These are phyloP conservation scores for Microthyrium microscopicum DNA, from an alignment of 2,329 filamentous ascomycete genomes.

Conservation along the genomic window DNA sequence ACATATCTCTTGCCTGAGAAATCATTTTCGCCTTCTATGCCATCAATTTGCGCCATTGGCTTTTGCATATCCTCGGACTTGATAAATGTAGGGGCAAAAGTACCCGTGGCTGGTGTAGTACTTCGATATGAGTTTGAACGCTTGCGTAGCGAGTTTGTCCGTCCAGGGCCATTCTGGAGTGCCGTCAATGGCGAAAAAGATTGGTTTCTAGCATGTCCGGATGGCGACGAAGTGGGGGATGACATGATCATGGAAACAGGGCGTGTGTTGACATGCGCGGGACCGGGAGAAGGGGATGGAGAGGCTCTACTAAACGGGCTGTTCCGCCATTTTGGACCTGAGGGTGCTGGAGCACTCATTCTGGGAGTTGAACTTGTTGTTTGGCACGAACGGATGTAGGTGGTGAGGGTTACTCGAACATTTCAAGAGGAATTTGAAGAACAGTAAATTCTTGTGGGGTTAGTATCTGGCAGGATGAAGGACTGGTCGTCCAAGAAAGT, in stretches of 20 bases:
- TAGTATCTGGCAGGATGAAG: too few species aligned
- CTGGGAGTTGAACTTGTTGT: slow-evolving; percentile 8
- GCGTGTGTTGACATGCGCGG: slow-evolving; percentile 31
- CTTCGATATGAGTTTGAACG: slow-evolving; percentile 49
- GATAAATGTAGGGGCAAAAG: slow-evolving; percentile 94
- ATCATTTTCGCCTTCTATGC: slow-evolving; percentile 94
- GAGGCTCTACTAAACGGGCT: slow-evolving; percentile 61
- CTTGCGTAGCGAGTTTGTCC: slow-evolving; percentile 19
- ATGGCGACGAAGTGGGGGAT: slow-evolving; percentile 24
- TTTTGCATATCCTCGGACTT: slow-evolving; percentile 62
- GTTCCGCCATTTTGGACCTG: slow-evolving; percentile 55
- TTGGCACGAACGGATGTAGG: too few species aligned
- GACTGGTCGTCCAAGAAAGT: too few species aligned
- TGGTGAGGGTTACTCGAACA: too few species aligned
- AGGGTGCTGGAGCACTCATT: slow-evolving; percentile 42
- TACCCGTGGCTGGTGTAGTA: slow-evolving; percentile 50
- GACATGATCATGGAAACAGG: slow-evolving; percentile 55
- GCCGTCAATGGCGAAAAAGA: slow-evolving; percentile 40
- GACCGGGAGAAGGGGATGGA: slow-evolving; percentile 47
- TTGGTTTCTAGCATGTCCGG: slow-evolving; percentile 49
- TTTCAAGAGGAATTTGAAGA: too few species aligned
- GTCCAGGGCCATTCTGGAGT: slow-evolving; percentile 13
- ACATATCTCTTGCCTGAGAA: slow-evolving; percentile 98
- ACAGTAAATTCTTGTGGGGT: too few species aligned
- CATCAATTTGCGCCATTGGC: slow-evolving; percentile 38